Percentiles rank a stretch among this genome's conserved stretches.
These are phyloP conservation scores for Salvia splendens DNA, from an alignment of 257 asterid genomes.

Conservation along the genomic window DNA sequence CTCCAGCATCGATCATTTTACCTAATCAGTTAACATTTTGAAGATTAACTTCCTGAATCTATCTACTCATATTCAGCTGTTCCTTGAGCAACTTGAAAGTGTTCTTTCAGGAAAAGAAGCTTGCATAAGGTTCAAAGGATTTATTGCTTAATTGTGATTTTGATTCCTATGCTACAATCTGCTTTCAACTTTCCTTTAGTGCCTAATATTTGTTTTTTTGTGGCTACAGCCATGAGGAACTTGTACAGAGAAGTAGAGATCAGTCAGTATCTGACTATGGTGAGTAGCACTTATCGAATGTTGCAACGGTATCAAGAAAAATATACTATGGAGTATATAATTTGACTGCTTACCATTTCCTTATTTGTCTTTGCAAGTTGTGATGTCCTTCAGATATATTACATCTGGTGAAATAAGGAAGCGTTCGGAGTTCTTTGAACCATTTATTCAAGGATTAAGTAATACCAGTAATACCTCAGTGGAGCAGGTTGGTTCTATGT, in stretches of 20 bases:
- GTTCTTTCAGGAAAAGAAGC: conserved; percentile 70
- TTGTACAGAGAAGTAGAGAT: conserved; percentile 78
- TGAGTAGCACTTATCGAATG: conserved; percentile 42
- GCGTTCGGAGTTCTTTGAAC: conserved; percentile 88
- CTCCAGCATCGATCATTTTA: background rate
- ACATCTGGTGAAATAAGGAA: conserved; percentile 87
- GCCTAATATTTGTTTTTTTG: conserved; percentile 19
- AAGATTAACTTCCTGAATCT: conserved; percentile 30
- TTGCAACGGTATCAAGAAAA: conserved; percentile 7
- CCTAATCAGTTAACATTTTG: conserved; percentile 23
- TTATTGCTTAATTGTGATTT: conserved; percentile 22
- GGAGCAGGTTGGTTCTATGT: conserved; percentile 65
- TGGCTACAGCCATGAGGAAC: conserved; percentile 78
- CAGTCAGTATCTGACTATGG: conserved; percentile 92
- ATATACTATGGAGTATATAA: background rate
- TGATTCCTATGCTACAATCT: conserved; percentile 11
- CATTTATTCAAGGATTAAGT: conserved; percentile 82
- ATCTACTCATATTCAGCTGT: conserved; percentile 59
- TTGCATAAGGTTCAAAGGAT: conserved; percentile 63
- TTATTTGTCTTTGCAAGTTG: conserved; percentile 53
- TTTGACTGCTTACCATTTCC: background rate
- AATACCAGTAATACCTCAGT: conserved; percentile 70
- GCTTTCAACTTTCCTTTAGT: conserved; percentile 11
- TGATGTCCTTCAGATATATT: conserved; percentile 97
- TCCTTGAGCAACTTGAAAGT: conserved; percentile 90